phyloP scores from a whole-genome alignment of 2,329 filamentous ascomycete species.

The Aspergillus glaucus region DNA sequence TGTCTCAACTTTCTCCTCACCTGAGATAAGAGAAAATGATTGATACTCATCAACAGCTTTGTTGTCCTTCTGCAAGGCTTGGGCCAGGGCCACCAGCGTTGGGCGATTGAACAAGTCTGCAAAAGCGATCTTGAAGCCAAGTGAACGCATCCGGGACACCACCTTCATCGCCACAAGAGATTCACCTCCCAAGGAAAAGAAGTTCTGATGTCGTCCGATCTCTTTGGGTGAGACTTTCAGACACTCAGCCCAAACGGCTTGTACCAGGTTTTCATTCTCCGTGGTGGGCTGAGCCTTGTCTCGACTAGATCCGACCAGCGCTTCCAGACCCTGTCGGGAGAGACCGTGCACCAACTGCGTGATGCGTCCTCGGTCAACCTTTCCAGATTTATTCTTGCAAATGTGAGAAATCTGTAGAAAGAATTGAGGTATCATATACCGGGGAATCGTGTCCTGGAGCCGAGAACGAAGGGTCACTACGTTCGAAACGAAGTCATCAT shows the following conservation, averaged over 20 bases:
- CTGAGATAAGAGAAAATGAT: constrained; percentile 2
- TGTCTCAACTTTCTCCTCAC: background rate
- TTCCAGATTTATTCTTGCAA: constrained; percentile 7
- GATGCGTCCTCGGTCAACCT: constrained; percentile 5
- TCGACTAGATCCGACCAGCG: background rate
- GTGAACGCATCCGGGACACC: background rate
- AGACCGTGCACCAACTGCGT: constrained; percentile 1
- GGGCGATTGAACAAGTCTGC: constrained; percentile 3
- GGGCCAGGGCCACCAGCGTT: constrained; percentile 1
- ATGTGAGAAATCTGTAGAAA: constrained; percentile 5
- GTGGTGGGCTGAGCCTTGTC: background rate
- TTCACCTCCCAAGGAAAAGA: constrained; percentile 26
- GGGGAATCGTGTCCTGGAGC: constrained; percentile 2
- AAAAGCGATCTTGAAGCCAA: background rate
- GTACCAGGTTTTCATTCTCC: constrained; percentile 1
- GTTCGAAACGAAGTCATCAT: background rate
- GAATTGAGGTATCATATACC: constrained; percentile 8
- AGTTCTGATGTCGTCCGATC: constrained; percentile 16
- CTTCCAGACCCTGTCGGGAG: constrained; percentile 2
- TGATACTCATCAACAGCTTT: no score
- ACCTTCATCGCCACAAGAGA: constrained; percentile 19
- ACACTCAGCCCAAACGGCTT: constrained; percentile 10
- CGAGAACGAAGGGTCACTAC: background rate
- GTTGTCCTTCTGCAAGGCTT: background rate
- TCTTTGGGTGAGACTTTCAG: constrained; percentile 8